These are phyloP conservation scores for Furcasterigmium furcatum DNA, from an alignment of 2,329 filamentous ascomycete species.

Conservation along the genomic window DNA sequence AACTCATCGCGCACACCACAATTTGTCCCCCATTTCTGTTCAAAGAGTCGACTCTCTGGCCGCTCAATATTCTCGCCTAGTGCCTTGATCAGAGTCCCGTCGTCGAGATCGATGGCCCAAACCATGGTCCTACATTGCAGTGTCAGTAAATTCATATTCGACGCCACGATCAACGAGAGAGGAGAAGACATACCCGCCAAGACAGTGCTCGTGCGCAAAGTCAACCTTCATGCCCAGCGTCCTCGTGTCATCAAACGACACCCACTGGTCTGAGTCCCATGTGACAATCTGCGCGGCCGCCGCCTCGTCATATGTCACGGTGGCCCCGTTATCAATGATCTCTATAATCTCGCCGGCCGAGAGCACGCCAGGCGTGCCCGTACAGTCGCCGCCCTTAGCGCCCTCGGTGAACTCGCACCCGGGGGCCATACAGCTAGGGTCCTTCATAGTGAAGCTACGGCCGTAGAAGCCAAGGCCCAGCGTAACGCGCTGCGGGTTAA, in stretches of 20 bases:
- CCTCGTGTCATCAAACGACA: slow-evolving; percentile 25
- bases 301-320: slow-evolving; percentile 14
- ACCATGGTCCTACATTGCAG: slow-evolving; percentile 21
- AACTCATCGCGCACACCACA: too few relatives aligned
- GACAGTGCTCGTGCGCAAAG: slow-evolving; percentile 21
- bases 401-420: slow-evolving; percentile 24
- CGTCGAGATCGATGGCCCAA: slow-evolving; percentile 25
- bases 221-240: slow-evolving; percentile 28
- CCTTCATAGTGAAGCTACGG: slow-evolving; percentile 22
- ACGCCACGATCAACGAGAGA: background rate
- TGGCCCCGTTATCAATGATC: slow-evolving; percentile 18
- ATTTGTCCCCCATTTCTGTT: too few relatives aligned
- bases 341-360: slow-evolving; percentile 25
- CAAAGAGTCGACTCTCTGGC: too few relatives aligned
- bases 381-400: slow-evolving; percentile 22
- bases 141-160: slow-evolving; percentile 1
- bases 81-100: slow-evolving; percentile 15
- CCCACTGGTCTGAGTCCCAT: slow-evolving; percentile 30
- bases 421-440: slow-evolving; percentile 18
- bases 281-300: slow-evolving; percentile 26
- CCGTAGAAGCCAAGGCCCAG: slow-evolving; percentile 46
- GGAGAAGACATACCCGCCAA: slow-evolving; percentile 15
- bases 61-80: slow-evolving; percentile 9
- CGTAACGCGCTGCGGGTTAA: slow-evolving; percentile 35
- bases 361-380: slow-evolving; percentile 21